A percentile compares a stretch with the other conserved stretches of the same genome.
These are phyloP conservation scores for Suillus americanus DNA, from an alignment of 768 basidiomycete species.

Conservation along the genomic window DNA sequence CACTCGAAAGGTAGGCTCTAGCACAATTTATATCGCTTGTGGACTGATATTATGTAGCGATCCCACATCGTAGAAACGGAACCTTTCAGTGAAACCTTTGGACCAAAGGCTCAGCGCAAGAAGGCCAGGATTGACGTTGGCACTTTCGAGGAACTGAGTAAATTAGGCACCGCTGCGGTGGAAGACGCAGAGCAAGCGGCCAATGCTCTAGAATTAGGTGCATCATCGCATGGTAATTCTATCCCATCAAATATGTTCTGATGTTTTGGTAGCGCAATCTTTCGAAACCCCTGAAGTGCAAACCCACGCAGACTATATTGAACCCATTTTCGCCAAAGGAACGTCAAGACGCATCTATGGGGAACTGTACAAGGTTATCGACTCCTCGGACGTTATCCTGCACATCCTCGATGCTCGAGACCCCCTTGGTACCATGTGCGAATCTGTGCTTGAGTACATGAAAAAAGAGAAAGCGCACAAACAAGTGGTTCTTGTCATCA, in stretches of 20 bases:
- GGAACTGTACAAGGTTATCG: conserved; percentile 98
- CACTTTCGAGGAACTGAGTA: conserved; percentile 87
- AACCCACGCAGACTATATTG: conserved; percentile 78
- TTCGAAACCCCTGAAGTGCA: conserved; percentile 22
- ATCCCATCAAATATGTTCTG: not conserved
- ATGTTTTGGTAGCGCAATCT: not conserved
- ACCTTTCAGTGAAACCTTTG: conserved; percentile 92
- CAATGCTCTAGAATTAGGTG: conserved; percentile 36
- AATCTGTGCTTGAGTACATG: conserved; percentile 89
- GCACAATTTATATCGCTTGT: not conserved
- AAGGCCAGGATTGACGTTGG: conserved; percentile 84
- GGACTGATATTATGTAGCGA: conserved; percentile 45
- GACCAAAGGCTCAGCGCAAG: conserved; percentile 94
- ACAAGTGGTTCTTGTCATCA: conserved; percentile 93
- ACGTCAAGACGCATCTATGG: conserved; percentile 96
- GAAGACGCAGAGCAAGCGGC: conserved; percentile 52
- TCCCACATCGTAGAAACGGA: conserved; percentile 96
- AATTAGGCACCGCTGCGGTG: conserved; percentile 53
- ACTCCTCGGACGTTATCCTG: conserved; percentile 95
- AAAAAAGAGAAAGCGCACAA: conserved; percentile 97
- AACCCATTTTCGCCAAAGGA: conserved; percentile 93
- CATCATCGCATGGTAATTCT: conserved; percentile 25
- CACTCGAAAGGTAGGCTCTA: conserved; percentile 60
- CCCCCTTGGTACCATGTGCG: conserved; percentile 92
- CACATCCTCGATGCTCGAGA: conserved; percentile 96